phyloP scores from a whole-genome alignment of 106 monocot genomes.

The Hemerocallis citrina region DNA sequence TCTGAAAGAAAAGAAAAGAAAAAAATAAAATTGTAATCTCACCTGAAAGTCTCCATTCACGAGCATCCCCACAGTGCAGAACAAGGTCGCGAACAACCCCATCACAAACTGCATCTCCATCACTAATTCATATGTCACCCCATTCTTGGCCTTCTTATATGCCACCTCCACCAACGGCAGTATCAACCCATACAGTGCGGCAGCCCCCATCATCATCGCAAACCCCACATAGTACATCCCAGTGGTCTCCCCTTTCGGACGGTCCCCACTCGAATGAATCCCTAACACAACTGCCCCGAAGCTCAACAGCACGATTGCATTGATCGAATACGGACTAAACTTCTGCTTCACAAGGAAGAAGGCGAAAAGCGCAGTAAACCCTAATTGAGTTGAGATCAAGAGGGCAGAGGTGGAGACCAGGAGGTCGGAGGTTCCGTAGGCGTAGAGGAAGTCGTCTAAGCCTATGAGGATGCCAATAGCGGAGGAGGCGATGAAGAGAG shows the following conservation, averaged over 20 bases:
- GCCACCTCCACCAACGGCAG: constrained; percentile 18
- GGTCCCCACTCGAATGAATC: constrained; percentile 1
- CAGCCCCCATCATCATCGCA: constrained; percentile 11
- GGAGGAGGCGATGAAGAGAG: neutral
- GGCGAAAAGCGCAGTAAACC: constrained; percentile 12
- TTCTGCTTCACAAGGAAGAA: constrained; percentile 19
- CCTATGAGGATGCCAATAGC: constrained; percentile 7
- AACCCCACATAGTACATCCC: constrained; percentile 12
- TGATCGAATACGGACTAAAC: constrained; percentile 11
- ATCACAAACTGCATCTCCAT: constrained; percentile 19
- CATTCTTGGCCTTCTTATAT: constrained; percentile 9
- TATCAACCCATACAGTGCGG: constrained; percentile 12
- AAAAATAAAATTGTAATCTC: too few relatives aligned
- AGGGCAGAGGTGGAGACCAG: constrained; percentile 11
- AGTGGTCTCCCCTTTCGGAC: constrained; percentile 9
- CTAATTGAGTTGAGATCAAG: constrained; percentile 5
- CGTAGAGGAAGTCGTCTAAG: constrained; percentile 20
- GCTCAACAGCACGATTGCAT: constrained; percentile 17
- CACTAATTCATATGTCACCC: neutral
- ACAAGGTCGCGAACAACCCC: constrained; percentile 7
- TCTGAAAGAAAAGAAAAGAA: too few relatives aligned
- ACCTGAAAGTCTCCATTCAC: constrained; percentile 27
- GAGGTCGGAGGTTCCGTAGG: constrained; percentile 15
- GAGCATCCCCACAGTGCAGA: constrained; percentile 21
- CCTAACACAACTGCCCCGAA: constrained; percentile 18